A percentile compares a stretch with the other conserved stretches of the same genome.
These are phyloP conservation scores for Lolium perenne DNA, from an alignment of 176 grass and related monocot species.

Conservation along the genomic window DNA sequence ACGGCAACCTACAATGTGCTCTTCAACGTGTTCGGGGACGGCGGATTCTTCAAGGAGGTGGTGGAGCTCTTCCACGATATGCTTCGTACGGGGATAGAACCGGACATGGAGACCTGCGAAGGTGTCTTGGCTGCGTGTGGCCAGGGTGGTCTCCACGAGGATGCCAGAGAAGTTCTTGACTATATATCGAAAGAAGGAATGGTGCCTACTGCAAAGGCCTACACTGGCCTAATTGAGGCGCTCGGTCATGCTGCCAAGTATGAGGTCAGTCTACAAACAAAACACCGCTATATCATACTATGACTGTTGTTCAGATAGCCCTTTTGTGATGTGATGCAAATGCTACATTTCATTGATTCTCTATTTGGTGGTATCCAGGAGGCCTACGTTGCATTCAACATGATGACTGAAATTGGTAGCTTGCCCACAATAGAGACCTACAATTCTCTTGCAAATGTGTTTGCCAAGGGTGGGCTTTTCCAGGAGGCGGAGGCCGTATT, in stretches of 20 bases:
- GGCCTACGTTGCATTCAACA: conserved; percentile 96
- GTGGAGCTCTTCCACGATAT: conserved; percentile 86
- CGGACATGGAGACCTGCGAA: conserved; percentile 92
- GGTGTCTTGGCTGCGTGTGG: conserved; percentile 83
- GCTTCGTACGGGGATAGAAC: conserved; percentile 67
- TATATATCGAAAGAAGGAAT: conserved; percentile 74
- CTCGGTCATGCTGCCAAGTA: conserved; percentile 82
- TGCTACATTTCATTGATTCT: neutral
- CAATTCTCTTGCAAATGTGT: conserved; percentile 71
- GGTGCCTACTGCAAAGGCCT: conserved; percentile 83
- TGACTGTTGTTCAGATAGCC: neutral
- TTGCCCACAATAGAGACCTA: conserved; percentile 76
- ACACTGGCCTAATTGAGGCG: conserved; percentile 90
- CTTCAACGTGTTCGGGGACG: conserved; percentile 77
- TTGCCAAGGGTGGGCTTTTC: conserved; percentile 85
- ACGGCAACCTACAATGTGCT: conserved; percentile 93
- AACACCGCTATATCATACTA: neutral
- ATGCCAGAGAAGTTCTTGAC: conserved; percentile 81
- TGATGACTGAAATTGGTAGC: conserved; percentile 92
- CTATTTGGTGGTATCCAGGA: conserved; percentile 56
- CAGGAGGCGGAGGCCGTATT: conserved; percentile 76
- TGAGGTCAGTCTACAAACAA: conserved; percentile 59
- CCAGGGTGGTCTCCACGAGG: conserved; percentile 87
- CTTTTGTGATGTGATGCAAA: conserved; percentile 20
- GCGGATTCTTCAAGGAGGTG: conserved; percentile 95